phyloP scores from a whole-genome alignment of 1,139 yeast genomes.

The Geotrichum australiense region DNA sequence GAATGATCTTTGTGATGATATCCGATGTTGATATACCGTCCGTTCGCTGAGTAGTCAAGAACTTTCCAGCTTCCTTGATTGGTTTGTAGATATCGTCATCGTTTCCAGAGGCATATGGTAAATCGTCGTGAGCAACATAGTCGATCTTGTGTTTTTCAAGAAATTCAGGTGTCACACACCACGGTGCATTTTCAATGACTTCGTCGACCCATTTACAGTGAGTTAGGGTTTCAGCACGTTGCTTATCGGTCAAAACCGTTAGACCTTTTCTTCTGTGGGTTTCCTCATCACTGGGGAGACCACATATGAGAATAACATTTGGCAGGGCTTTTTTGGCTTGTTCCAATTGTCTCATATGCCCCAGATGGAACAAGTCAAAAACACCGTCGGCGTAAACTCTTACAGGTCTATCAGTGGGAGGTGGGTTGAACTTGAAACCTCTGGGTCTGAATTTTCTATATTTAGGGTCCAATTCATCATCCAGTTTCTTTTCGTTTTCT shows the following conservation, averaged over 20 bases:
- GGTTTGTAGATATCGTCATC: conserved; percentile 90
- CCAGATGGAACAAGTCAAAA: conserved; percentile 90
- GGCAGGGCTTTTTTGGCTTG: conserved; percentile 19
- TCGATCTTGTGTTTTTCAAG: conserved; percentile 74
- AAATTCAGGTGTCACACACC: conserved; percentile 87
- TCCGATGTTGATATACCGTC: conserved; percentile 95
- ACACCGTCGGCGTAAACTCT: conserved; percentile 97
- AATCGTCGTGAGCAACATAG: conserved; percentile 95
- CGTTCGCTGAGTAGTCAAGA: conserved; percentile 90
- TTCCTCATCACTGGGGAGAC: conserved; percentile 82
- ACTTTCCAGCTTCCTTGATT: conserved; percentile 83
- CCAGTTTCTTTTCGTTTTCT: conserved; percentile 45
- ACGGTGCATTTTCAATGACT: conserved; percentile 88
- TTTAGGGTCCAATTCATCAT: conserved; percentile 45
- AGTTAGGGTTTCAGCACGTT: conserved; percentile 76
- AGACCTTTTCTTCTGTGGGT: conserved; percentile 91
- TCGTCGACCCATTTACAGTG: conserved; percentile 98
- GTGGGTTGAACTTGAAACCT: conserved; percentile 55
- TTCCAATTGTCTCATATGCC: conserved; percentile 47
- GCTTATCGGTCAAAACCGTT: conserved; percentile 81
- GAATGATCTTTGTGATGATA: conserved; percentile 86
- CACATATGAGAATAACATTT: conserved; percentile 69
- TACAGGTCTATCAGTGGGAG: conserved; percentile 80
- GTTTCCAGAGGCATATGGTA: conserved; percentile 85
- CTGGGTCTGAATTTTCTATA: conserved; percentile 35